A percentile compares a stretch with the other conserved stretches of the same genome.
Conservation (phyloP, 768 basidiomycete genomes). For the Lactifluus echinatus region DNA sequence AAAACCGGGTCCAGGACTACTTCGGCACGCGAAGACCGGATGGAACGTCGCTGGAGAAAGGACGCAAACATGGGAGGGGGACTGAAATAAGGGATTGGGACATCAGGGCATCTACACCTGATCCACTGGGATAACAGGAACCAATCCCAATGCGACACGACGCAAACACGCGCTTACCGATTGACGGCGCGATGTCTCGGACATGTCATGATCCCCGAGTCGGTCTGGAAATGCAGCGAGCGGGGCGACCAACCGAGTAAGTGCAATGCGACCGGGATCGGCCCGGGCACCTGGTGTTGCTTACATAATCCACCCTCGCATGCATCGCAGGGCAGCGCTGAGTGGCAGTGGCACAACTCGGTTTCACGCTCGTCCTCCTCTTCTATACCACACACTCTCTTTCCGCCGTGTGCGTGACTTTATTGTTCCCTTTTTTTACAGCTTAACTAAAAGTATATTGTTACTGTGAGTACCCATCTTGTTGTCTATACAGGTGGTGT, state of each 20-base stretch:
- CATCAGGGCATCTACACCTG: too few species aligned
- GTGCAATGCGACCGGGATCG: too few species aligned
- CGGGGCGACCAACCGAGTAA: too few species aligned
- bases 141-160: too few species aligned
- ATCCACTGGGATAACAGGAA: too few species aligned
- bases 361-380: neutral
- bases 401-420: slow-evolving; percentile 6
- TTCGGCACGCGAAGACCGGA: neutral
- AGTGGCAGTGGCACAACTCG: too few species aligned
- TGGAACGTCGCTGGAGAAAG: slow-evolving; percentile 1
- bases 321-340: too few species aligned
- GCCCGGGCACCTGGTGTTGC: too few species aligned
- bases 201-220: too few species aligned
- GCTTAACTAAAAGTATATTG: neutral
- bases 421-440: neutral
- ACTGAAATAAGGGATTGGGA: neutral
- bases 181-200: too few species aligned
- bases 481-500: neutral
- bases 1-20: neutral
- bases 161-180: too few species aligned
- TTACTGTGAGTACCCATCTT: slow-evolving; percentile 4
- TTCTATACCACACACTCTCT: slow-evolving; percentile 1
- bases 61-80: neutral
- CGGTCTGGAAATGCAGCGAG: too few species aligned
- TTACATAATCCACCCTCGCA: neutral